Evolutionary conservation across 805 yeast species (phyloP), one percentile per base, ranked within the genome.

Genomic region (Metschnikowia picachoensis): DNA sequence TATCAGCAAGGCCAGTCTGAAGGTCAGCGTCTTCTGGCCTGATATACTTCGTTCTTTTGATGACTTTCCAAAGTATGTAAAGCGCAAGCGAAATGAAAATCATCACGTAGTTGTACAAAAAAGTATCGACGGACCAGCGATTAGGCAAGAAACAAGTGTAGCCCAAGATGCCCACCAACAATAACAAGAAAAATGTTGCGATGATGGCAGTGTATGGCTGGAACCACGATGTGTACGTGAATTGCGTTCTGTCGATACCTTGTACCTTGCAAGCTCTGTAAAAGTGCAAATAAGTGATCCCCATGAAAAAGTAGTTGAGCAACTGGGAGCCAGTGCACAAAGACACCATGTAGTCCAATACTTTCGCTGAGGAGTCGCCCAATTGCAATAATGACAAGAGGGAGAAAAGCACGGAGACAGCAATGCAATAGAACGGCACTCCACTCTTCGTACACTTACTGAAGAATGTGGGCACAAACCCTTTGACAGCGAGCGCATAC

Each of bases 31-130:
- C 76, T 14, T 60, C 68, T 12, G 78, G 73, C 30, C 62, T 66
- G 42, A 76, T 54, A 46, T 61, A 60, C 41, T 66, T 67, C 10
- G 74, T 64, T 50, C 61, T 64, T 57, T 65, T 70, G 41, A 60
- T 37, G 6, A 71, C 17, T 41, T 72, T 70, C 74, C 74, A 72
- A 41, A 62, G 50, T 16, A 59, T 44, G 51, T 51, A 66, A n/a
- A 65, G 60, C 6, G 58, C 68, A 35, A 64, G 43, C 5, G 62
- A 52, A 15, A 72, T 64, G 48, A 87, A 86, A 11, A 87, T 74
- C 83, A 85, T 83, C 48, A 88, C 69, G 59, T 88, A 88, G 57
- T 78, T 77, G 65, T 80, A 85, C 54, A 87, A 68, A 65, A 88
- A 88, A 8, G 72, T 67, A 47, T 80, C 72, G 15, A 74, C 73